phyloP scores from a whole-genome alignment of 345 rosid genomes.

The Barbarea vulgaris region DNA sequence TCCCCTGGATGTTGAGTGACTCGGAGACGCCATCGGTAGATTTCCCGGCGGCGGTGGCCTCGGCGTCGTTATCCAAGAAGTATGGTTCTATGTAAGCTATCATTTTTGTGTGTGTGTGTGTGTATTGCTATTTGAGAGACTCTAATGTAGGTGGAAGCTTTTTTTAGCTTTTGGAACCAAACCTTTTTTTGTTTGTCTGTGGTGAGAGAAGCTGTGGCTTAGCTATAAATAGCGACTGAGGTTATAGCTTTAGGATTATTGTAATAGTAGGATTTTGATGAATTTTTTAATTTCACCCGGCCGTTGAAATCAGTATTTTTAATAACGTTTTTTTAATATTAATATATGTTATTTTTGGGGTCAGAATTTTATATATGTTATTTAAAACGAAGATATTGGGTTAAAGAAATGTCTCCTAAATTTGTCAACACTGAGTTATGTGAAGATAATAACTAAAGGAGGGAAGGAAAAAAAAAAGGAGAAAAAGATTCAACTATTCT shows the following conservation, averaged over 20 bases:
- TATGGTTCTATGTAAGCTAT: constrained; percentile 73
- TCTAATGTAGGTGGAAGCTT: constrained; percentile 24
- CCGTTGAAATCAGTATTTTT: constrained; percentile 33
- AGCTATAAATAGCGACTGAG: constrained; percentile 43
- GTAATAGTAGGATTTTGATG: not conserved
- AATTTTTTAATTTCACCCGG: constrained; percentile 20
- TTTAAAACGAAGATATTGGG: constrained; percentile 18
- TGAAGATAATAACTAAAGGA: constrained; percentile 29
- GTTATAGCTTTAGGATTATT: constrained; percentile 25
- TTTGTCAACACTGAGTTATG: constrained; percentile 40
- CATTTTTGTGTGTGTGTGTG: constrained; percentile 45
- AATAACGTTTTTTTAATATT: constrained; percentile 12
- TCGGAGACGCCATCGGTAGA: constrained; percentile 45
- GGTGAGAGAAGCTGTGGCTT: constrained; percentile 42
- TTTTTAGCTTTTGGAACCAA: constrained; percentile 32
- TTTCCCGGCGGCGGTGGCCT: constrained; percentile 33
- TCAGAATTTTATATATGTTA: not conserved
- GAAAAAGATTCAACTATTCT: constrained; percentile 30
- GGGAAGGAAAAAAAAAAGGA: constrained; percentile 11
- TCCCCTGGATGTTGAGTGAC: constrained; percentile 63
- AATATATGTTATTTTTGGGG: not conserved
- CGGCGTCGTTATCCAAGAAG: constrained; percentile 73
- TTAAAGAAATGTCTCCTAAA: constrained; percentile 12
- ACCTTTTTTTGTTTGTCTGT: constrained; percentile 33
- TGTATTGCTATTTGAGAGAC: constrained; percentile 29